phyloP scores from a whole-genome alignment of 2,329 filamentous ascomycete genomes.

The Botryosphaeria dothidea region DNA sequence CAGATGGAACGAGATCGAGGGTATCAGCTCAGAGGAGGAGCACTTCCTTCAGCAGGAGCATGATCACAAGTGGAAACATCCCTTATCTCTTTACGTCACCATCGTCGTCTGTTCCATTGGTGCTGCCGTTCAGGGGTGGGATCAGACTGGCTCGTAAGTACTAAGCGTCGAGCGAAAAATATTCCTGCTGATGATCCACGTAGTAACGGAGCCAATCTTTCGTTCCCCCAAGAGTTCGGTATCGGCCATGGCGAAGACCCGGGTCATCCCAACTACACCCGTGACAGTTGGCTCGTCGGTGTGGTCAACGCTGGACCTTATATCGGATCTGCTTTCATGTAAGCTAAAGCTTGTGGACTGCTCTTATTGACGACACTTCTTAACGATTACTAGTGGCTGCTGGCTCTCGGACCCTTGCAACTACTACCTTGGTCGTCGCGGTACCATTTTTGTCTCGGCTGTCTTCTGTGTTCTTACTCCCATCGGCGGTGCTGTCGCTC shows the following conservation, averaged over 20 bases:
- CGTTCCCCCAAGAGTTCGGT: constrained; percentile 58
- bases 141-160: constrained; percentile 53
- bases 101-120: constrained; percentile 69
- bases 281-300: constrained; percentile 56
- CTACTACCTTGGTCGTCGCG: constrained; percentile 66
- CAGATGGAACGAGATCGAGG: constrained; percentile 55
- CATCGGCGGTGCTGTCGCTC: constrained; percentile 62
- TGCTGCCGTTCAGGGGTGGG: constrained; percentile 63
- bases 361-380: neutral
- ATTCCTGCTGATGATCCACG: neutral
- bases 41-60: constrained; percentile 62
- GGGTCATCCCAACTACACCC: constrained; percentile 1
- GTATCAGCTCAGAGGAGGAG: constrained; percentile 62
- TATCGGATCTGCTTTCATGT: constrained; percentile 64
- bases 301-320: constrained; percentile 64
- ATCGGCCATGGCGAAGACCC: constrained; percentile 40
- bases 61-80: constrained; percentile 69
- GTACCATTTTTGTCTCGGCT: constrained; percentile 77
- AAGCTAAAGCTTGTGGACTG: neutral
- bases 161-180: neutral
- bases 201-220: constrained; percentile 54
- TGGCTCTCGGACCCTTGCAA: constrained; percentile 76
- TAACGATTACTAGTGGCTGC: constrained; percentile 51
- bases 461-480: constrained; percentile 57
- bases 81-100: constrained; percentile 64